A percentile compares a stretch with the other conserved stretches of the same genome.
Conservation (phyloP, 1,284 basidiomycete species). For the Rhodotorula glutinis region DNA sequence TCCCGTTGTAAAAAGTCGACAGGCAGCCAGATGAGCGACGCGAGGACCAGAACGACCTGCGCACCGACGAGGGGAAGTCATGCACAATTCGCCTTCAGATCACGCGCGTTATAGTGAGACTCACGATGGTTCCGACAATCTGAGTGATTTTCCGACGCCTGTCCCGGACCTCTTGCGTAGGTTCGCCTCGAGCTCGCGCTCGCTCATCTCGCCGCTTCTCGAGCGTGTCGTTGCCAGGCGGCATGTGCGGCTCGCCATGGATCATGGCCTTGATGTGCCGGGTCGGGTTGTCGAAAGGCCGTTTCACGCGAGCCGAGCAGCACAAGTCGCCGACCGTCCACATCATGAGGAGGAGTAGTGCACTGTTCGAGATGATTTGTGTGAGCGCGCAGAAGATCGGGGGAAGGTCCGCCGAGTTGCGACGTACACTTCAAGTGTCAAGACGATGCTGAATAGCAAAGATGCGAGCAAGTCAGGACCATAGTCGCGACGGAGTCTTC, state of each 20-base stretch:
- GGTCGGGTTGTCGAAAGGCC: neutral
- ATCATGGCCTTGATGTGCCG: neutral
- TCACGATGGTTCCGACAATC: neutral
- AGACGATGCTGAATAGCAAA: neutral
- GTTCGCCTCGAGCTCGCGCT: neutral
- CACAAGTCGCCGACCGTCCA: conserved; percentile 1
- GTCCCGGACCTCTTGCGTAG: too few species aligned
- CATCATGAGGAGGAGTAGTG: neutral
- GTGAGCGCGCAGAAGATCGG: too few species aligned
- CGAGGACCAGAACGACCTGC: neutral
- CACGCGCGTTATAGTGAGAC: neutral
- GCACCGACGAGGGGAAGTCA: neutral
- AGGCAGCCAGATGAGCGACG: neutral
- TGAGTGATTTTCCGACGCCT: neutral
- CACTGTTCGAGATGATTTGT: neutral
- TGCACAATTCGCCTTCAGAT: neutral
- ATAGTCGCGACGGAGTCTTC: too few species aligned
- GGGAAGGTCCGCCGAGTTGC: too few species aligned
- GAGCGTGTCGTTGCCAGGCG: neutral
- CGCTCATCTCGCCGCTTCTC: neutral
- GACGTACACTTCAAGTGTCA: neutral
- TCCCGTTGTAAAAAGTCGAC: neutral
- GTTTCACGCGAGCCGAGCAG: neutral
- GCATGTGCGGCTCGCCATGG: neutral
- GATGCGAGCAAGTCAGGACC: neutral